phyloP scores from a whole-genome alignment of 495 filamentous ascomycete genomes.

The Clohesyomyces aquaticus region DNA sequence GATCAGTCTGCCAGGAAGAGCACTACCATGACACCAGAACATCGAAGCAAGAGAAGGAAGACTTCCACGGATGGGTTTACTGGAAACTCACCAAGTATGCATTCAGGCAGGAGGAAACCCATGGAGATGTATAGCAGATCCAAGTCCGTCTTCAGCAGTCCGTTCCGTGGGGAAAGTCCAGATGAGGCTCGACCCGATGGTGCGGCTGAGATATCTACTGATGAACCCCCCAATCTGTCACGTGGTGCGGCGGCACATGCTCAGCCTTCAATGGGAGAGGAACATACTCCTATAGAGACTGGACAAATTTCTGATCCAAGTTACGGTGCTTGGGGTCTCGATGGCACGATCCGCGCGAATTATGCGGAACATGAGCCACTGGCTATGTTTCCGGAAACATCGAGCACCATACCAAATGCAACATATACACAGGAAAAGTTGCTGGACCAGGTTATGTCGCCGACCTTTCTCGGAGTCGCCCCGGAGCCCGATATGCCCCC shows the following conservation, averaged over 20 bases:
- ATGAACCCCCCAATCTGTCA: not conserved
- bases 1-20: no score
- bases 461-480: slow-evolving; percentile 19
- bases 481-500: not conserved
- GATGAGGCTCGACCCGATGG: not conserved
- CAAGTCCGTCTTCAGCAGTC: slow-evolving; percentile 17
- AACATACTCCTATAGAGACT: not conserved
- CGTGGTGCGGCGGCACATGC: not conserved
- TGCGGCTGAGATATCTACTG: not conserved
- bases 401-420: slow-evolving; percentile 39
- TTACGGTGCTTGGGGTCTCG: slow-evolving; percentile 14
- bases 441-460: slow-evolving; percentile 33
- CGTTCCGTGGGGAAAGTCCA: not conserved
- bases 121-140: slow-evolving; percentile 15
- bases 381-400: slow-evolving; percentile 32
- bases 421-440: slow-evolving; percentile 40
- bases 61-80: slow-evolving; percentile 10
- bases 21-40: not conserved
- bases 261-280: not conserved
- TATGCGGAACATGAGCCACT: slow-evolving; percentile 36
- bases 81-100: not conserved
- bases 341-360: slow-evolving; percentile 20
- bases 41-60: slow-evolving; percentile 26
- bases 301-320: not conserved
- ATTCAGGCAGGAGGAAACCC: slow-evolving; percentile 1